Percentiles rank a stretch among this genome's conserved stretches.
Conservation (phyloP, 495 filamentous ascomycete genomes). For the Penicillium paradoxum region DNA sequence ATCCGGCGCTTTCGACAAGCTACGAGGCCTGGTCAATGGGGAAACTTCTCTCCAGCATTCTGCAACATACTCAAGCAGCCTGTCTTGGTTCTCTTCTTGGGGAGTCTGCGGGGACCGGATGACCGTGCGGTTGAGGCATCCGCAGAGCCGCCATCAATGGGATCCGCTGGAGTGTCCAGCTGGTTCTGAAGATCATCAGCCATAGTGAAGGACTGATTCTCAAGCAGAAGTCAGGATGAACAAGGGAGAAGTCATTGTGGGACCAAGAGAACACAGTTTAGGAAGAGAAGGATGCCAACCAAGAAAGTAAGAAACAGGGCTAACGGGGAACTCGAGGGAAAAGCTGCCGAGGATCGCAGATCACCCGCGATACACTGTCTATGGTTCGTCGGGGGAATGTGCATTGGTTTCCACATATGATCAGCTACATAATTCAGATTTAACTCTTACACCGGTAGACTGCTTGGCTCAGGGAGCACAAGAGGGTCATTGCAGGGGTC, state of each 20-base stretch:
- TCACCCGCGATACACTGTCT: conserved; percentile 14
- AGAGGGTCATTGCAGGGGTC: not conserved
- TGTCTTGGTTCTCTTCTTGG: conserved; percentile 83
- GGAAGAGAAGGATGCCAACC: not conserved
- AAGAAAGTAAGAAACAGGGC: conserved; percentile 5
- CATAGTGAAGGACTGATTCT: not conserved
- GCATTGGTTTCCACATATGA: not conserved
- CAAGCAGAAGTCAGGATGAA: not conserved
- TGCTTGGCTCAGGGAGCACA: not conserved
- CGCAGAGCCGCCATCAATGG: not conserved
- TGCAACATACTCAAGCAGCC: conserved; percentile 81
- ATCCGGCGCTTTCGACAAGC: conserved; percentile 92
- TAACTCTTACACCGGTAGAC: not conserved
- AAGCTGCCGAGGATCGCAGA: conserved; percentile 22
- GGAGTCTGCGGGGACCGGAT: conserved; percentile 19
- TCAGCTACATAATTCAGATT: not conserved
- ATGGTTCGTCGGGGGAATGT: not conserved
- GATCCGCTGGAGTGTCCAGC: not conserved
- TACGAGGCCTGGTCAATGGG: conserved; percentile 31
- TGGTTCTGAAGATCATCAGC: not conserved
- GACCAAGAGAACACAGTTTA: not conserved
- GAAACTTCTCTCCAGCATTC: not conserved
- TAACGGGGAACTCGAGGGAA: conserved; percentile 14
- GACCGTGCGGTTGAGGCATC: conserved; percentile 14
- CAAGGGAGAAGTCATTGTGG: not conserved